These are phyloP conservation scores for Kalmusia sp. DNA, from an alignment of 2,329 filamentous ascomycete species.

Conservation along the genomic window DNA sequence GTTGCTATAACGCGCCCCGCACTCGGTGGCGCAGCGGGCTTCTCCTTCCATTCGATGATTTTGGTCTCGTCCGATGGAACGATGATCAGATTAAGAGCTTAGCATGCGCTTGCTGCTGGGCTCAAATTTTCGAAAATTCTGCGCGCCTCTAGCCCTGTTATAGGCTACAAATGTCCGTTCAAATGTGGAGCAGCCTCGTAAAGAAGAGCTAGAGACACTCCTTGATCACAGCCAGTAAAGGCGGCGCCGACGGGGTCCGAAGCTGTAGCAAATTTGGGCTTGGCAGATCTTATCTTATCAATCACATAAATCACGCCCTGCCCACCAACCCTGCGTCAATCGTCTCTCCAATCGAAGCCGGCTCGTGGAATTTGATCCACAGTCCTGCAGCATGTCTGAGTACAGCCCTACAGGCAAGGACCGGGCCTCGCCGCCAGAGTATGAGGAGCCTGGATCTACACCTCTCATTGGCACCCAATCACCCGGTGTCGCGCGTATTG, in stretches of 20 bases:
- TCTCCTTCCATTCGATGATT: background rate
- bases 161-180: background rate
- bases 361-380: background rate
- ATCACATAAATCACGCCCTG: conserved; percentile 8
- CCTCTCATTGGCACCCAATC: conserved; percentile 43
- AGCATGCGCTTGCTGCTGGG: background rate
- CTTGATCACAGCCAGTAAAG: background rate
- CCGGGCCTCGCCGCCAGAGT: background rate
- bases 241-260: background rate
- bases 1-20: background rate
- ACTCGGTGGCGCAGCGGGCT: background rate
- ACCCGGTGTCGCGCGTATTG: conserved; percentile 66
- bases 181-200: background rate
- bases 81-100: background rate
- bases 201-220: background rate
- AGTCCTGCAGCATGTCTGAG: conserved; percentile 13
- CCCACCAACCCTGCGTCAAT: background rate
- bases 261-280: background rate
- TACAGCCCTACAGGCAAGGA: conserved; percentile 15
- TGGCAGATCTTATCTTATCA: conserved; percentile 17
- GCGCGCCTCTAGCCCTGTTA: no score
- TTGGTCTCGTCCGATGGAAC: background rate
- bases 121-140: background rate
- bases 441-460: conserved; percentile 7
- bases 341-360: background rate